phyloP scores from a whole-genome alignment of 2,329 filamentous ascomycete genomes.

The Alternaria longipes region DNA sequence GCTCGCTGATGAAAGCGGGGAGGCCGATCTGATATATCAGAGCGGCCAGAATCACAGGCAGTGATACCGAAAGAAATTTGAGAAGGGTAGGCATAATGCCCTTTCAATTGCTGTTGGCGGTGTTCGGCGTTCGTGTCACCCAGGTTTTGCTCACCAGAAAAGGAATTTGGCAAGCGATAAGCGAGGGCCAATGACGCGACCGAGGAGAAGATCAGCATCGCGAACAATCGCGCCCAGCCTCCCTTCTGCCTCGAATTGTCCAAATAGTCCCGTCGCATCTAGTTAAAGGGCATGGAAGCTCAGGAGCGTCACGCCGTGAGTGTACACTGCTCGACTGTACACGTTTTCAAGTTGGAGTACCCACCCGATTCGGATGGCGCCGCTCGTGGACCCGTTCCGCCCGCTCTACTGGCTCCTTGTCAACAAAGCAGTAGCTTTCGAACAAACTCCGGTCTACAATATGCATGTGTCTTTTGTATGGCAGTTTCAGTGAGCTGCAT shows the following conservation, averaged over 20 bases:
- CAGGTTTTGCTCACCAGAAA: background rate
- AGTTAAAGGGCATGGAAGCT: background rate
- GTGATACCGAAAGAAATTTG: conserved; percentile 32
- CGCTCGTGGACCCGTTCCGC: background rate
- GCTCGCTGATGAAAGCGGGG: conserved; percentile 27
- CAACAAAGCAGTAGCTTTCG: background rate
- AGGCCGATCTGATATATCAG: conserved; percentile 41
- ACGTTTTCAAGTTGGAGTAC: too few relatives aligned
- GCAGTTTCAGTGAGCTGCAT: background rate
- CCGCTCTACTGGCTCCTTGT: background rate
- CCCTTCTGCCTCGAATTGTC: background rate
- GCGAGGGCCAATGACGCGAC: conserved; percentile 13
- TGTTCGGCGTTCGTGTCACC: background rate
- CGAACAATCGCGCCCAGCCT: background rate
- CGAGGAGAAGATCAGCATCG: background rate
- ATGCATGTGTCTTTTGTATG: background rate
- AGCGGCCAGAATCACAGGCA: conserved; percentile 39
- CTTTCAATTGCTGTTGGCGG: conserved; percentile 1
- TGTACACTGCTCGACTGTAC: background rate
- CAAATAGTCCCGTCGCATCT: background rate
- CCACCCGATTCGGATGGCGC: background rate
- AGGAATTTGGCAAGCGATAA: conserved; percentile 7
- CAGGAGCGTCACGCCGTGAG: background rate
- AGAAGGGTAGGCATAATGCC: conserved; percentile 34
- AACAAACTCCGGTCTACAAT: background rate